A percentile compares a stretch with the other conserved stretches of the same genome.
These are phyloP conservation scores for Albophoma yamanashiensis DNA, from an alignment of 2,329 filamentous ascomycete species.

Conservation along the genomic window DNA sequence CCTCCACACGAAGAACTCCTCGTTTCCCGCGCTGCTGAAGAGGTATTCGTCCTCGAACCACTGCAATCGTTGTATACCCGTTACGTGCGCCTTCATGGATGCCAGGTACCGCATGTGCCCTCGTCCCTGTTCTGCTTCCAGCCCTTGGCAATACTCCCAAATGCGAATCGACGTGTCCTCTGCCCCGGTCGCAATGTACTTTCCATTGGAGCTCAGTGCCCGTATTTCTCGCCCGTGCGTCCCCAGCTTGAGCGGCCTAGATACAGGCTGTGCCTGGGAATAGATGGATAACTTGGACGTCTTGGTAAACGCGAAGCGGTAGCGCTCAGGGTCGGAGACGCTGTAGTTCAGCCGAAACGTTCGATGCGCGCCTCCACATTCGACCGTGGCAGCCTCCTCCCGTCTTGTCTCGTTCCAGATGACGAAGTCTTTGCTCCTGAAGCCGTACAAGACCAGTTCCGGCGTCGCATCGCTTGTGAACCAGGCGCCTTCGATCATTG, in stretches of 20 bases:
- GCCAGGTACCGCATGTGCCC: conserved; percentile 39
- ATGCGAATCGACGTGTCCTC: conserved; percentile 70
- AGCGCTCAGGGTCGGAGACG: conserved; percentile 16
- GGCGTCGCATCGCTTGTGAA: conserved; percentile 30
- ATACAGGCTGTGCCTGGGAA: conserved; percentile 25
- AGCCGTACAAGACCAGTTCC: conserved; percentile 67
- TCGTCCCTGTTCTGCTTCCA: not conserved
- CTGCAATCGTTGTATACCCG: conserved; percentile 70
- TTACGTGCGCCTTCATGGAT: conserved; percentile 65
- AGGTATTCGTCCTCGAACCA: conserved; percentile 66
- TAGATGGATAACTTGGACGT: conserved; percentile 43
- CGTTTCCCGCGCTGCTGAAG: conserved; percentile 77
- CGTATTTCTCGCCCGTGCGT: conserved; percentile 78
- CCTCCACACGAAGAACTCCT: conserved; percentile 84
- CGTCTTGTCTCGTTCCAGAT: conserved; percentile 68
- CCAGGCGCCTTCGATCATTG: conserved; percentile 64
- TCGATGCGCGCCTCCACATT: conserved; percentile 79
- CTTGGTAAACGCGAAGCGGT: conserved; percentile 65
- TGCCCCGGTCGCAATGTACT: conserved; percentile 52
- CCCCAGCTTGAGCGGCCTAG: conserved; percentile 51
- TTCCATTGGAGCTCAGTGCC: conserved; percentile 33
- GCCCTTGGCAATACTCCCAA: conserved; percentile 36
- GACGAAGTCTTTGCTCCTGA: conserved; percentile 68
- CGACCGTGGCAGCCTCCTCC: conserved; percentile 57
- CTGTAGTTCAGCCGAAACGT: conserved; percentile 47